Percentiles rank a stretch among this genome's conserved stretches.
Evolutionary conservation across 192 early-diverging fungal species (phyloP).

Genomic region (Coemansia sp.): DNA sequence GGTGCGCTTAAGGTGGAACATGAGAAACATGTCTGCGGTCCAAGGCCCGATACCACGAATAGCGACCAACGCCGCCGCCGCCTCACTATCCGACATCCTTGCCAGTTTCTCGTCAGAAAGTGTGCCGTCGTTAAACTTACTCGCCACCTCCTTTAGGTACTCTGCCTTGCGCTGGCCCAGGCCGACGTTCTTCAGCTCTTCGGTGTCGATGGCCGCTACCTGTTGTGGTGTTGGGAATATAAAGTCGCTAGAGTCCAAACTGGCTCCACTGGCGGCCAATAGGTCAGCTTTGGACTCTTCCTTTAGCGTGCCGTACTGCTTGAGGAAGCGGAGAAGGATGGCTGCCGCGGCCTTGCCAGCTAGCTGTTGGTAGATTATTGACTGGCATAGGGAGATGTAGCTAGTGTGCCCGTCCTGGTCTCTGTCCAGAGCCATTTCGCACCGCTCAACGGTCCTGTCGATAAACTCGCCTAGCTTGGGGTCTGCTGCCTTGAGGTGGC

Average conservation of each 20-base stretch:
- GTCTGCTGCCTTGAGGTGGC: constrained; percentile 51
- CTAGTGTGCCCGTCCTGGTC: constrained; percentile 32
- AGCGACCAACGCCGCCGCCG: constrained; percentile 55
- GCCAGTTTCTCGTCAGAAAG: constrained; percentile 53
- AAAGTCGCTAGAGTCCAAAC: constrained; percentile 19
- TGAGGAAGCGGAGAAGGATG: constrained; percentile 61
- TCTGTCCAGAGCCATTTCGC: constrained; percentile 29
- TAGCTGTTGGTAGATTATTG: constrained; percentile 74
- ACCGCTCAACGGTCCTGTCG: constrained; percentile 28
- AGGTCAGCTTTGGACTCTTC: constrained; percentile 14
- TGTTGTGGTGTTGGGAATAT: constrained; percentile 59
- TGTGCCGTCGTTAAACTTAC: constrained; percentile 58
- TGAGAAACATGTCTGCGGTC: constrained; percentile 75
- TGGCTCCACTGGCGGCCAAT: constrained; percentile 4
- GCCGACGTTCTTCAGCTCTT: constrained; percentile 34
- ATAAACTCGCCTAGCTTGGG: constrained; percentile 50
- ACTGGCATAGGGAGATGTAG: constrained; percentile 40
- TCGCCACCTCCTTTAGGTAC: constrained; percentile 66
- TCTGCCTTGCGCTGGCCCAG: constrained; percentile 58
- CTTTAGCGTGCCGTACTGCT: constrained; percentile 51
- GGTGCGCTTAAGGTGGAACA: constrained; percentile 69
- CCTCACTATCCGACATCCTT: constrained; percentile 59
- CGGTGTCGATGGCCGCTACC: constrained; percentile 53
- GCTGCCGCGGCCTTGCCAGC: constrained; percentile 66
- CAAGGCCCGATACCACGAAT: constrained; percentile 71